Base-by-base conservation (phyloP, 331 rosid genomes). In the Prunus yedoensis region DNA sequence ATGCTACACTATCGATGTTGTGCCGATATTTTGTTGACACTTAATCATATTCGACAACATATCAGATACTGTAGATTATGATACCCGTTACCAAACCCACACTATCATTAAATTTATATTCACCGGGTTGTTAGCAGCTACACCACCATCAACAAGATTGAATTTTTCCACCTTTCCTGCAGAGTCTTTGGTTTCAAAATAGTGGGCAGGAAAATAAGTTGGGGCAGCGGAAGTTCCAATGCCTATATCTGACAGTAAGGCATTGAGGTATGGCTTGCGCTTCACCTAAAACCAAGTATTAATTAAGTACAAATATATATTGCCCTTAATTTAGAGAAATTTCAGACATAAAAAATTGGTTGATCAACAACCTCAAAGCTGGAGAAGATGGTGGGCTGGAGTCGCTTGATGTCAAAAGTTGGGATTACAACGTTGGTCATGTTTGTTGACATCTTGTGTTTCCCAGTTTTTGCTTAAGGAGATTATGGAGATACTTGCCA, bases 311-410 rank as follows among this genome's bases (percentile, higher is more conserved):
- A 35, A 35, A n/a, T 6, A 35, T 35, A 35, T 6, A 35, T 35
- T 35, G 8, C 9, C 8, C 41, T 35, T 35, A 35, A 35, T 35
- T 35, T 35, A 6, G 41, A 35, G 38, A 32, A 32, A 35, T 35
- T 35, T 35, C 41, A 35, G 41, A 35, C 41, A 35, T 35, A 35
- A 35, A 35, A 35, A 32, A 32, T 32, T 5, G 41, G 8, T 35
- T 35, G 41, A 35, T 35, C 41, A 35, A 30, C 35, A 30, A 35
- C 41, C 83, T 1, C 82, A 84, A 63, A 84, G 75, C 46, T 78
- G 13, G 88, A 77, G 69, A 88, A 88, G 68, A 85, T 71, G 46
- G 67, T 68, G 14, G 91, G 89, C 13, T 85, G 88, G 52, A 88
- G 75, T 30, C 38, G 23, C 79, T 79, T 88, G 73, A 88, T 81